phyloP scores from a whole-genome alignment of 805 yeast genomes.

The Trichomonascus vanleenenianus region DNA sequence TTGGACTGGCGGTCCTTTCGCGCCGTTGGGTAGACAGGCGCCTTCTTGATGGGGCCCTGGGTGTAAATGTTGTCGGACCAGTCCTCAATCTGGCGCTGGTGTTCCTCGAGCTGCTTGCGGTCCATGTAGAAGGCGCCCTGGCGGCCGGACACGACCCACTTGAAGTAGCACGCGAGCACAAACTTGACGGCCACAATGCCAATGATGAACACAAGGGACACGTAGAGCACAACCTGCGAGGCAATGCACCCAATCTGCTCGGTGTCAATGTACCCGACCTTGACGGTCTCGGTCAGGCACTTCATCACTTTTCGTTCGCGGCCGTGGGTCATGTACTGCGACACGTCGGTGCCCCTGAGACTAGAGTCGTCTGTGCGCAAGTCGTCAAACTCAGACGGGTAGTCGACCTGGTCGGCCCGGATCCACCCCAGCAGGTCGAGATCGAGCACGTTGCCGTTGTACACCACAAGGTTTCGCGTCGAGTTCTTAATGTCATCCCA shows the following conservation, averaged over 20 bases:
- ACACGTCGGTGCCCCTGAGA: constrained; percentile 73
- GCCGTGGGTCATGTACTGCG: constrained; percentile 58
- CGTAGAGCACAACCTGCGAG: constrained; percentile 70
- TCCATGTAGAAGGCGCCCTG: constrained; percentile 73
- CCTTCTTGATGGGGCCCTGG: constrained; percentile 28
- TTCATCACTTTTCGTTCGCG: constrained; percentile 66
- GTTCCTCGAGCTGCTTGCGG: constrained; percentile 48
- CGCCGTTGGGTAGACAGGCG: constrained; percentile 36
- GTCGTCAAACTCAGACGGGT: constrained; percentile 64
- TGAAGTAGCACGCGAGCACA: constrained; percentile 78
- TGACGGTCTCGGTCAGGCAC: constrained; percentile 77
- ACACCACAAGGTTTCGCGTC: constrained; percentile 73
- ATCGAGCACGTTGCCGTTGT: constrained; percentile 84
- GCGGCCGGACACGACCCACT: constrained; percentile 67
- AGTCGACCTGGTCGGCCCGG: constrained; percentile 54
- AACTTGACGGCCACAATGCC: constrained; percentile 74
- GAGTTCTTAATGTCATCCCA: constrained; percentile 79
- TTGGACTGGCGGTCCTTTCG: constrained; percentile 7
- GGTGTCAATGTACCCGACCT: constrained; percentile 84
- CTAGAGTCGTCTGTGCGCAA: constrained; percentile 46
- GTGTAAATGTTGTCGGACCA: constrained; percentile 68
- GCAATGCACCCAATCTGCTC: constrained; percentile 93
- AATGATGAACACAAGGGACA: constrained; percentile 77
- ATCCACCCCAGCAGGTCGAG: constrained; percentile 72
- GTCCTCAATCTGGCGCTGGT: constrained; percentile 64